phyloP scores from a whole-genome alignment of 176 grass and related monocot genomes.

The Avena sativa region DNA sequence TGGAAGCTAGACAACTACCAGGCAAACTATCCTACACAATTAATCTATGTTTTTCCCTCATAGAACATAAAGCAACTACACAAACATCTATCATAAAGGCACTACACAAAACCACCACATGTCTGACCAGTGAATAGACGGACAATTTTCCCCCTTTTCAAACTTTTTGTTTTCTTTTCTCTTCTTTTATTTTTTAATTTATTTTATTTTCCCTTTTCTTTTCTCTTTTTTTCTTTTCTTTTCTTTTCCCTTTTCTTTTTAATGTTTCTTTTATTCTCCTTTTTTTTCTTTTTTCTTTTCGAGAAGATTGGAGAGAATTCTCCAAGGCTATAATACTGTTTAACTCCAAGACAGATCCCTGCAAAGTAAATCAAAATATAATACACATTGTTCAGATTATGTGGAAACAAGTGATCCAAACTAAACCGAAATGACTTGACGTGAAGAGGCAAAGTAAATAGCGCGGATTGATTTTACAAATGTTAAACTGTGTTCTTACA shows the following conservation, averaged over 20 bases:
- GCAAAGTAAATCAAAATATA: not conserved
- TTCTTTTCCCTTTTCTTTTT: too few species aligned
- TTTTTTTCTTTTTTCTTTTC: not conserved
- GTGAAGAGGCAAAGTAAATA: not conserved
- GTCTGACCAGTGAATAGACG: not conserved
- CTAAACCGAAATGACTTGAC: not conserved
- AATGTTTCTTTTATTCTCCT: too few species aligned
- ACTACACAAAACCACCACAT: not conserved
- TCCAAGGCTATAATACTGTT: not conserved
- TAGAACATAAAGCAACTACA: not conserved
- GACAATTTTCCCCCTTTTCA: not conserved
- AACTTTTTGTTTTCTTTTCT: not conserved
- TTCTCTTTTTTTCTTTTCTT: not conserved
- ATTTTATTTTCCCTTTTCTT: too few species aligned
- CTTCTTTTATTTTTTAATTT: not conserved
- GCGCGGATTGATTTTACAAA: not conserved
- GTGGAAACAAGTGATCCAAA: not conserved
- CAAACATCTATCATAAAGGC: not conserved
- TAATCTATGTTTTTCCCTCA: not conserved
- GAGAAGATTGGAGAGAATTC: not conserved
- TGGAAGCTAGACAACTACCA: not conserved
- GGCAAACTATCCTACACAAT: not conserved
- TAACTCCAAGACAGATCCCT: constrained; percentile 1
- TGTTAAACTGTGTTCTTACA: not conserved
- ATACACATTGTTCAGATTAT: not conserved